A percentile compares a stretch with the other conserved stretches of the same genome.
Evolutionary conservation across 2,329 filamentous ascomycete species (phyloP).

Genomic region (Pseudomassariella vexata): DNA sequence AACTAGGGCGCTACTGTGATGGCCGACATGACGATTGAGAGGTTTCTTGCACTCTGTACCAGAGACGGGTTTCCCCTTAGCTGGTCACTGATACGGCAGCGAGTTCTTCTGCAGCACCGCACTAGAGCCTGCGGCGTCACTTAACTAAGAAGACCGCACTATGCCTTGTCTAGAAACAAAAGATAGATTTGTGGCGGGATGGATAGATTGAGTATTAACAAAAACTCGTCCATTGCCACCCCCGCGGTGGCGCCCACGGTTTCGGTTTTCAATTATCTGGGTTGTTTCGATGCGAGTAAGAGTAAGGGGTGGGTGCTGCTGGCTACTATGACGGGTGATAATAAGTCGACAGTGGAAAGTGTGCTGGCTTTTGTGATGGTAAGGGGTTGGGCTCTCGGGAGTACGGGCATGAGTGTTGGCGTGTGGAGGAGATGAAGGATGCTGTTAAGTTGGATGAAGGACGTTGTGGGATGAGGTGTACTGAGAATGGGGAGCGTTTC

Average conservation of each 20-base stretch:
- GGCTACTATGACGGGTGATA: background rate
- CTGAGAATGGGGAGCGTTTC: background rate
- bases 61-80: background rate
- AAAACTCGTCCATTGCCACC: background rate
- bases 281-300: conserved; percentile 2
- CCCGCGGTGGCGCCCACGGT: background rate
- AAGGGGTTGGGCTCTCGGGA: background rate
- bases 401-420: conserved; percentile 6
- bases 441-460: background rate
- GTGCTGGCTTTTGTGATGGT: background rate
- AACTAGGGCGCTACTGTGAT: background rate
- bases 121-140: background rate
- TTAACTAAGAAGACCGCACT: background rate
- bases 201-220: background rate
- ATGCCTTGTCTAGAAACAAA: conserved; percentile 1
- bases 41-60: background rate
- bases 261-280: background rate
- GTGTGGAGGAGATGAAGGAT: background rate
- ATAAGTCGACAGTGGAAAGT: background rate
- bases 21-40: conserved; percentile 2
- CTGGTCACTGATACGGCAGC: conserved; percentile 2
- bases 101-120: conserved; percentile 4
- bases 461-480: conserved; percentile 1
- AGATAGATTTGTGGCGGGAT: conserved; percentile 1
- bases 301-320: background rate